phyloP scores from a whole-genome alignment of 306 rosid species.

The Vachellia pachyceras region DNA sequence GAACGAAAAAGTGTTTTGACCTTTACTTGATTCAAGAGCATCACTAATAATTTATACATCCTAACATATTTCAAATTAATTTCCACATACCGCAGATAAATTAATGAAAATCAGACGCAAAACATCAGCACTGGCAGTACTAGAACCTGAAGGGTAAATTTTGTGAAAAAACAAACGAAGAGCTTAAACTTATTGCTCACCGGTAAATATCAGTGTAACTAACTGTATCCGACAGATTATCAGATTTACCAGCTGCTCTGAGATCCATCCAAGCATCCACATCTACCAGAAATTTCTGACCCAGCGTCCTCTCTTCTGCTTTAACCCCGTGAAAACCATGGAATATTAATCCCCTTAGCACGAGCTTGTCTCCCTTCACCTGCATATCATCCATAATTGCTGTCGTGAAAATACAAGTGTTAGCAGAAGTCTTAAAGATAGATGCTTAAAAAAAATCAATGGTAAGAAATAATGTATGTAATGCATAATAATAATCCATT shows the following conservation, averaged over 20 bases:
- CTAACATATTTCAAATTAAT: background rate
- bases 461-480: background rate
- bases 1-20: background rate
- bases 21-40: background rate
- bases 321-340: slow-evolving; percentile 87
- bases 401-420: slow-evolving; percentile 19
- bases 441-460: background rate
- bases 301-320: slow-evolving; percentile 66
- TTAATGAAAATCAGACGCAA: slow-evolving; percentile 1
- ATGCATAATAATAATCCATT: too few species aligned
- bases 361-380: slow-evolving; percentile 71
- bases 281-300: slow-evolving; percentile 83
- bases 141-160: background rate
- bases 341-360: slow-evolving; percentile 75
- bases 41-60: background rate
- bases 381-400: slow-evolving; percentile 50
- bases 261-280: slow-evolving; percentile 98
- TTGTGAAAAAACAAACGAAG: background rate
- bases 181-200: slow-evolving; percentile 41
- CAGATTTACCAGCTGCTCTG: slow-evolving; percentile 71
- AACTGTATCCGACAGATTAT: slow-evolving; percentile 59
- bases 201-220: slow-evolving; percentile 71
- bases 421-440: background rate
- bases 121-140: background rate
- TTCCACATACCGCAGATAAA: background rate